These are phyloP conservation scores for Pichia gijzeniarum DNA, from an alignment of 805 yeast genomes.

Conservation along the genomic window DNA sequence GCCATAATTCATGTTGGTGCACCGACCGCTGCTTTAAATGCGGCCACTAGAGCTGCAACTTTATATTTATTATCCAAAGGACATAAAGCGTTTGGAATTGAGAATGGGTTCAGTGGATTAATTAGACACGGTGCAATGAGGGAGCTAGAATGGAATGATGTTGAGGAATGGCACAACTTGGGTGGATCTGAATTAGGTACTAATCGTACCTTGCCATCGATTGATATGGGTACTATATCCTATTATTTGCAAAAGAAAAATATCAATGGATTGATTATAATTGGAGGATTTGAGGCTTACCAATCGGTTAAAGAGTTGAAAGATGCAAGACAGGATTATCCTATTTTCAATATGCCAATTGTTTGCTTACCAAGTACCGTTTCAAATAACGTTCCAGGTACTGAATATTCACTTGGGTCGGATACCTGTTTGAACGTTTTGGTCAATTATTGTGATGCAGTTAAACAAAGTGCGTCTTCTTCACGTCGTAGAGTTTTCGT, in stretches of 20 bases:
- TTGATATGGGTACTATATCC: constrained; percentile 86
- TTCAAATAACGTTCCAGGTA: constrained; percentile 98
- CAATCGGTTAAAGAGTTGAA: constrained; percentile 75
- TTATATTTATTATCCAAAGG: constrained; percentile 84
- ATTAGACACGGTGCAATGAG: constrained; percentile 81
- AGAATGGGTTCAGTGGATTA: constrained; percentile 90
- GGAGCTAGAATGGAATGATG: constrained; percentile 73
- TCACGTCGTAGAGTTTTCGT: constrained; percentile 92
- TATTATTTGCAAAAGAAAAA: constrained; percentile 84
- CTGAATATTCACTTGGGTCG: constrained; percentile 90
- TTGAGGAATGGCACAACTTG: constrained; percentile 77
- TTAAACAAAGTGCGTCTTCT: constrained; percentile 92
- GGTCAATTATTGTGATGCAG: constrained; percentile 89
- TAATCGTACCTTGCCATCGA: constrained; percentile 77
- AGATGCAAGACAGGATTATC: constrained; percentile 69
- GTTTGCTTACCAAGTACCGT: constrained; percentile 91
- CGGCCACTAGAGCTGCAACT: constrained; percentile 88
- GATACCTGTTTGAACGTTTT: constrained; percentile 93
- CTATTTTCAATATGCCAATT: constrained; percentile 92
- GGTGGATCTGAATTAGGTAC: constrained; percentile 99
- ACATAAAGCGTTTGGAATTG: constrained; percentile 83
- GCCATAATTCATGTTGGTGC: constrained; percentile 95
- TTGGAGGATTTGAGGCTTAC: constrained; percentile 99
- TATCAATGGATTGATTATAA: constrained; percentile 82
- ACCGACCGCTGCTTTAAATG: constrained; percentile 94